These are phyloP conservation scores for Lepraria neglecta DNA, from an alignment of 495 filamentous ascomycete species.

Conservation along the genomic window DNA sequence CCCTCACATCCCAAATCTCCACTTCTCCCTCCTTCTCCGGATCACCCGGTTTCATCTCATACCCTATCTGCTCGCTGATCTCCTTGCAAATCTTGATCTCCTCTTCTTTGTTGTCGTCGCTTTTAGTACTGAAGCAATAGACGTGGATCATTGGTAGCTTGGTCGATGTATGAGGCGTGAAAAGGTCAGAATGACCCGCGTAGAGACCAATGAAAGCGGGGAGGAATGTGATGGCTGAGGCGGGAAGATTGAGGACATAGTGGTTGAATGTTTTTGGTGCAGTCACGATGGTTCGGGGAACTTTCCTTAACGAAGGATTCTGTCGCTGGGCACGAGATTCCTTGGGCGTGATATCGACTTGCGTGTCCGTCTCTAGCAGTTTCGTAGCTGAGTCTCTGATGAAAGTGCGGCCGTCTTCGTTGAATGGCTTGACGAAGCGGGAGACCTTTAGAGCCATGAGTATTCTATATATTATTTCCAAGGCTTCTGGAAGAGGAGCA, in stretches of 20 bases:
- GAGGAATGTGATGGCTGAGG: constrained; percentile 77
- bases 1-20: constrained; percentile 67
- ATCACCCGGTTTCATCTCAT: constrained; percentile 54
- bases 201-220: constrained; percentile 82
- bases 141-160: constrained; percentile 80
- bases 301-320: constrained; percentile 34
- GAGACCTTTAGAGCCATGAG: constrained; percentile 44
- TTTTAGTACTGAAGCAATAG: constrained; percentile 79
- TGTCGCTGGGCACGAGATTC: constrained; percentile 32
- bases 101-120: constrained; percentile 59
- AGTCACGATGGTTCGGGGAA: constrained; percentile 38
- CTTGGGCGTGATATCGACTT: constrained; percentile 38
- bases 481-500: background rate
- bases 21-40: constrained; percentile 51
- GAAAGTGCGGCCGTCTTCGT: constrained; percentile 73
- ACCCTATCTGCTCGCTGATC: constrained; percentile 56
- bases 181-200: constrained; percentile 55
- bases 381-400: constrained; percentile 60
- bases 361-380: constrained; percentile 48
- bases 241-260: constrained; percentile 96
- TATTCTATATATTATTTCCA: background rate
- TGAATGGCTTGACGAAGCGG: constrained; percentile 69
- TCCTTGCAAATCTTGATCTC: constrained; percentile 61
- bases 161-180: constrained; percentile 50
- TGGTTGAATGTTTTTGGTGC: constrained; percentile 68